Conservation (phyloP, 441 rosid species). For the Metrosideros polymorpha region DNA sequence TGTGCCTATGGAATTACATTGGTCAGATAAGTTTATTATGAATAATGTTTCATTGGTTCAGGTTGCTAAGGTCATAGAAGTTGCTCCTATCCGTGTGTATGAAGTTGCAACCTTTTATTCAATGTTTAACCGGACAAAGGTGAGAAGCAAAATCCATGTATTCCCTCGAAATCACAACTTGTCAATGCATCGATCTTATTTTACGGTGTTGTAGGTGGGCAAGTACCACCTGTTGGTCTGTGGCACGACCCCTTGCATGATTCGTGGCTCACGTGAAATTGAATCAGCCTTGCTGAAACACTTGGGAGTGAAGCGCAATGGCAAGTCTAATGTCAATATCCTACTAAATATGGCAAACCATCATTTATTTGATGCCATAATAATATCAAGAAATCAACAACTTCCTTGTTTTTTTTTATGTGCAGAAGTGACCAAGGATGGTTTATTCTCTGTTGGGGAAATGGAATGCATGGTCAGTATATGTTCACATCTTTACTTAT, state of each 20-base stretch:
- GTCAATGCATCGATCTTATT: neutral
- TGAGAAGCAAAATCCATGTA: conserved; percentile 20
- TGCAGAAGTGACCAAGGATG: conserved; percentile 97
- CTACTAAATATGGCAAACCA: neutral
- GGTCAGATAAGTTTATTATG: neutral
- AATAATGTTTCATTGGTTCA: conserved; percentile 14
- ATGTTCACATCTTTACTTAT: neutral
- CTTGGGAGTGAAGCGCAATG: conserved; percentile 96
- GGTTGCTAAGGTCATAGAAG: conserved; percentile 90
- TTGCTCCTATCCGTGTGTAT: conserved; percentile 92
- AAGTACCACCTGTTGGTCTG: conserved; percentile 96
- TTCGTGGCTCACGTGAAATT: conserved; percentile 87
- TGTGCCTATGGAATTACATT: neutral
- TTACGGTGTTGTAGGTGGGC: conserved; percentile 61
- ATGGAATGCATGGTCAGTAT: conserved; percentile 97
- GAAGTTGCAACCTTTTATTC: conserved; percentile 99
- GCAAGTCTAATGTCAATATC: conserved; percentile 17
- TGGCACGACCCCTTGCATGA: conserved; percentile 99
- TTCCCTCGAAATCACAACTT: neutral
- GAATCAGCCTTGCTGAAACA: conserved; percentile 85
- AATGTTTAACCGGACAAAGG: conserved; percentile 91
- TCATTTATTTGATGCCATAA: neutral
- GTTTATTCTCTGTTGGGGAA: conserved; percentile 97
- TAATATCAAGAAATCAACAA: neutral
- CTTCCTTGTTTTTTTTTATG: conserved; percentile 4